Percentiles rank a stretch among this genome's conserved stretches.
phyloP scores from a whole-genome alignment of 2,329 filamentous ascomycete species.

The Nemania sp. region DNA sequence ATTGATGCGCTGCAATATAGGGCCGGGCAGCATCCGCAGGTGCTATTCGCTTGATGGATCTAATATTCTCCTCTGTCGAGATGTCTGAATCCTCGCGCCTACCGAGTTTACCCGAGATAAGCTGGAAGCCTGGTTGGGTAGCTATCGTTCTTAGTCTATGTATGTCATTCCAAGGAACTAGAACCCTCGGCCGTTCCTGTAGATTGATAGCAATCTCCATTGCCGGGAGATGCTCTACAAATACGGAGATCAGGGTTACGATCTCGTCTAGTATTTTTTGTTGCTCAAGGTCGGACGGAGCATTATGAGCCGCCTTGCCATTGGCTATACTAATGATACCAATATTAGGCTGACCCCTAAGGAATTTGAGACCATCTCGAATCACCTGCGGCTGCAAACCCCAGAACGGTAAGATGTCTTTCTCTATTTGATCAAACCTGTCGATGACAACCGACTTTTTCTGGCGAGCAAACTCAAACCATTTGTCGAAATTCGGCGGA shows the following conservation, averaged over 20 bases:
- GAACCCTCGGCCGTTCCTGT: slow-evolving; percentile 78
- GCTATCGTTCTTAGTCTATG: slow-evolving; percentile 48
- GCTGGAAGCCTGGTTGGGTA: slow-evolving; percentile 57
- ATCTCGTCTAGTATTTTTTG: slow-evolving; percentile 58
- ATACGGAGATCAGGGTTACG: slow-evolving; percentile 76
- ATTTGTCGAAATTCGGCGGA: slow-evolving; percentile 84
- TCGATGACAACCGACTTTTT: slow-evolving; percentile 79
- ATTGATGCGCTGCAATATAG: slow-evolving; percentile 45
- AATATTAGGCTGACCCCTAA: slow-evolving; percentile 58
- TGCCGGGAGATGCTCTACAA: slow-evolving; percentile 78
- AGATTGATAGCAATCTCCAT: slow-evolving; percentile 90
- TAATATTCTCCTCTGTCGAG: slow-evolving; percentile 8
- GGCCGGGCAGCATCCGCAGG: slow-evolving; percentile 27
- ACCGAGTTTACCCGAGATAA: slow-evolving; percentile 62
- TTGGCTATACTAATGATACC: slow-evolving; percentile 69
- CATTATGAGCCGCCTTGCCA: slow-evolving; percentile 66
- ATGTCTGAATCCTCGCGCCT: slow-evolving; percentile 35
- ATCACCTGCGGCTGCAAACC: slow-evolving; percentile 75
- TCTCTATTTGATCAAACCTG: slow-evolving; percentile 82
- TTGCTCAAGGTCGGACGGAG: slow-evolving; percentile 50
- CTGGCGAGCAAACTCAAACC: slow-evolving; percentile 82
- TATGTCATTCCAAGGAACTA: slow-evolving; percentile 76
- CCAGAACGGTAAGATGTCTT: slow-evolving; percentile 83
- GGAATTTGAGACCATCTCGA: slow-evolving; percentile 65
- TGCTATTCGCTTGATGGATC: slow-evolving; percentile 10